Evolutionary conservation across 2,329 filamentous ascomycete species (phyloP), one percentile per base, ranked within the genome.

Genomic region (Aspergillus ruber): DNA sequence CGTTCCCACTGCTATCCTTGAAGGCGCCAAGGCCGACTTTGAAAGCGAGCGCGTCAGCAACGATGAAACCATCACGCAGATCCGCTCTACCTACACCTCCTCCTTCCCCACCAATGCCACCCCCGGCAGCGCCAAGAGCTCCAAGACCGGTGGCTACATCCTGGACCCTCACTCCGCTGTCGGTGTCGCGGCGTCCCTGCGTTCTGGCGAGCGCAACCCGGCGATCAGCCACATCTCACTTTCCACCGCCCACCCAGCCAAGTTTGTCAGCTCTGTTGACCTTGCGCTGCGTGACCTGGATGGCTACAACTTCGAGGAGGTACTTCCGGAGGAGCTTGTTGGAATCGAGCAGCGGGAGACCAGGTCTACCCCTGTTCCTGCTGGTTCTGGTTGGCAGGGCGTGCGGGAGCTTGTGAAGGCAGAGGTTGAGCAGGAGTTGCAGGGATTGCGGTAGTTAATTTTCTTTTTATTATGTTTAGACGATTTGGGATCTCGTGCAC

Each of bases 111-210:
- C 74, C 20, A 74, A 60, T 44, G 45, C 64, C 52, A 35, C 55
- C 25, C 45, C 56, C 23, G 57, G 63, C 47, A 58, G 60, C 55
- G 50, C 67, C 58, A 50, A 65, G 52, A 57, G 63, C 59, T 57
- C 65, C 59, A 60, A 69, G 47, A 71, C 73, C 50, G 75, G 76
- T 40, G 78, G 81, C 49, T 97, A 97, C 70, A 80, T 97, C 38
- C 81, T 97, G 1, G 93, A 98, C 65, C 93, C 93, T 1, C 93
- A 98, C 73, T 84, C 89, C 0, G 89, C 93, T 1, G 86, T 98
- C 41, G 93, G 90, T 47, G 79, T 96, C 35, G 78, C 85, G 15
- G 90, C 88, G 1, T 80, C 90, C 0, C 65, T 82, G 46, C 79
- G 90, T 49, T 90, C 88, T 2, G 76, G 87, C 29, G 64, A 73